These are phyloP conservation scores for Cylindrotheca fusiformis DNA, from an alignment of 108 stramenopile genomes.

Conservation along the genomic window DNA sequence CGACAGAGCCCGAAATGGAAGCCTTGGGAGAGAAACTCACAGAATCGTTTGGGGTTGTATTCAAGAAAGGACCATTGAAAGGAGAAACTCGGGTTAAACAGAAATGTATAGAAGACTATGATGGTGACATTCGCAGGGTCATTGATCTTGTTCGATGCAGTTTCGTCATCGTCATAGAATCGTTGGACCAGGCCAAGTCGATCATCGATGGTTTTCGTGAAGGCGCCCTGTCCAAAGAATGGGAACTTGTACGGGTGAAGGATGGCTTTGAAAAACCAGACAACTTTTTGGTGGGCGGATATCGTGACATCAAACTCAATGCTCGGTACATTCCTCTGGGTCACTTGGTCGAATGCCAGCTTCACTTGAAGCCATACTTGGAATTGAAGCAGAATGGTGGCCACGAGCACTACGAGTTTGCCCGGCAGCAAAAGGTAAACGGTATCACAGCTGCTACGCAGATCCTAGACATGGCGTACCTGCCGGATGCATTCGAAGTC, in stretches of 20 bases:
- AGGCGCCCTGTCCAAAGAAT: not conserved
- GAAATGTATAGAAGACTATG: conserved; percentile 2
- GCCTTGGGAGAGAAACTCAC: not conserved
- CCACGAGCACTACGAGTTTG: conserved; percentile 1
- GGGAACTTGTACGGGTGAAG: conserved; percentile 3
- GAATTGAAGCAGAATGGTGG: conserved; percentile 2
- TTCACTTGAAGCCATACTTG: not conserved
- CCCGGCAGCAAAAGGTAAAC: not conserved
- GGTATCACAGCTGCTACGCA: not conserved
- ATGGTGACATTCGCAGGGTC: not conserved
- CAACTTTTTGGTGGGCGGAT: conserved; percentile 8
- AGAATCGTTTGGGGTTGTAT: not conserved
- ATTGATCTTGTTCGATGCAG: conserved; percentile 7
- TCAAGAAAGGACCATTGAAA: not conserved
- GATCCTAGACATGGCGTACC: not conserved
- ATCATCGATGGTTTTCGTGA: not conserved
- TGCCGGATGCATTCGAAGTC: not conserved
- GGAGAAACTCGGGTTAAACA: not conserved
- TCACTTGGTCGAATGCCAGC: conserved; percentile 2
- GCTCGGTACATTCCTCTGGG: not conserved
- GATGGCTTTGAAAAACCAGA: conserved; percentile 3
- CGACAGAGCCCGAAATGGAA: not conserved
- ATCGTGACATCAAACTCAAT: conserved; percentile 3
- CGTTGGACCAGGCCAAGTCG: not conserved
- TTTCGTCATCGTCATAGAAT: not conserved